Evolutionary conservation across 768 basidiomycete genomes (phyloP), one percentile per base, ranked within the genome.

Genomic region (Termitomyces eurrhizus): DNA sequence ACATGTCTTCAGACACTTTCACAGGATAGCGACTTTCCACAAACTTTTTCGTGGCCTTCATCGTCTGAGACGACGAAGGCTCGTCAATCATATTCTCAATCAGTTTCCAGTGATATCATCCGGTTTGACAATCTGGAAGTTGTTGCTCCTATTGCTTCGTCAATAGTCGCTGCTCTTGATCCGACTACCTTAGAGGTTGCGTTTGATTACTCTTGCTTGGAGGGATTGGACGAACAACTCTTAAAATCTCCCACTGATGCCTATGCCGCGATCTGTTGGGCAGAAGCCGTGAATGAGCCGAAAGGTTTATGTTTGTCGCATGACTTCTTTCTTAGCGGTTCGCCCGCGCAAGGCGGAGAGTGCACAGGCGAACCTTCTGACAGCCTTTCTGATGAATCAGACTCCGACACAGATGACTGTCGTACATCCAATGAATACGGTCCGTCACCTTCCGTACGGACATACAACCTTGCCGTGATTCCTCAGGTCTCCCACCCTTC

Each of bases 241-340:
- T 66, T 78, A 9, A 71, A 72, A 49, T 70, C 70, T 26, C 78
- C 78, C 3, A 59, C 61, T 21, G 72, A 74, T 26, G 73, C 77
- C 12, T 78, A 75, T 59, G 67, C 73, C 7, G 71, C 74, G 14
- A 61, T 70, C n/a, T 77, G 76, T 61, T 78, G 77, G 77, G 65
- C 68, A 37, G 67, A 71, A 53, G 68, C 64, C 35, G 64, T 60
- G 21, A 46, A 56, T n/a, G 49, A 65, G 21, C 56, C 61, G 4
- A 62, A 64, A 36, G 58, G n/a, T n/a, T n/a, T n/a, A n/a, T n/a
- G 52, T n/a, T 48, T 59, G 41, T 33, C 48, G 29, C 48, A 52
- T 39, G 37, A 26, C 42, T 57, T 32, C 26, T 52, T 42, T 39
- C 21, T 58, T 7, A 33, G 29, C 32, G 36, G 24, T 35, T 42